Conservation (phyloP, 306 rosid genomes). For the Citrullus mucosospermus region DNA sequence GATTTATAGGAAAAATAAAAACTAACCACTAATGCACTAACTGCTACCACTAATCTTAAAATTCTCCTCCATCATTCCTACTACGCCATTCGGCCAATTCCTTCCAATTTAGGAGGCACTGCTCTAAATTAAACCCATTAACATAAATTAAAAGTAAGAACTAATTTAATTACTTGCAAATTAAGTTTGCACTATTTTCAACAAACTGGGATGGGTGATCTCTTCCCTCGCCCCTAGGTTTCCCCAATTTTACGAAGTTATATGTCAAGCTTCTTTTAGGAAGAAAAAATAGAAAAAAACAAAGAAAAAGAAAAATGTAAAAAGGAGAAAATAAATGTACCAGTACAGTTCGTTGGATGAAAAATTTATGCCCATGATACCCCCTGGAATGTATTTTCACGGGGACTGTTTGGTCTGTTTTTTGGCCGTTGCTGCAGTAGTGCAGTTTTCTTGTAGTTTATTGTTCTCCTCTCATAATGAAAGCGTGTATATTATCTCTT, state of each 20-base stretch:
- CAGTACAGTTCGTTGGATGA: neutral
- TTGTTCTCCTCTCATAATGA: neutral
- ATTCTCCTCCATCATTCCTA: too few species aligned
- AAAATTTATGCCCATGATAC: neutral
- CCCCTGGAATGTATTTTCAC: neutral
- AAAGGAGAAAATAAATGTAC: neutral
- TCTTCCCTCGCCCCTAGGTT: neutral
- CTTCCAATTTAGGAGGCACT: too few species aligned
- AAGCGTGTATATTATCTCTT: neutral
- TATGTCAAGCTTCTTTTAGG: neutral
- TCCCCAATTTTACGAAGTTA: neutral
- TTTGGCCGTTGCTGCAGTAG: neutral
- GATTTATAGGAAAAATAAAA: too few species aligned
- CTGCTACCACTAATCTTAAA: too few species aligned
- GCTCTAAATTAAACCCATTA: too few species aligned
- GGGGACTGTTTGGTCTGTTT: neutral
- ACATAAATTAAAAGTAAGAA: too few species aligned
- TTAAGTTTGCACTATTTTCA: too few species aligned
- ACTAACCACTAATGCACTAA: too few species aligned
- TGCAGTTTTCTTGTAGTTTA: neutral
- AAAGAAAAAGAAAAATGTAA: too few species aligned
- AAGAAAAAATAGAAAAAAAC: neutral
- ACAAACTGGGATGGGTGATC: too few species aligned
- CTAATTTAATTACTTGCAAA: too few species aligned
- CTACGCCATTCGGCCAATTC: too few species aligned